These are phyloP conservation scores for Apiosordaria backusii DNA, from an alignment of 495 filamentous ascomycete species.

Conservation along the genomic window DNA sequence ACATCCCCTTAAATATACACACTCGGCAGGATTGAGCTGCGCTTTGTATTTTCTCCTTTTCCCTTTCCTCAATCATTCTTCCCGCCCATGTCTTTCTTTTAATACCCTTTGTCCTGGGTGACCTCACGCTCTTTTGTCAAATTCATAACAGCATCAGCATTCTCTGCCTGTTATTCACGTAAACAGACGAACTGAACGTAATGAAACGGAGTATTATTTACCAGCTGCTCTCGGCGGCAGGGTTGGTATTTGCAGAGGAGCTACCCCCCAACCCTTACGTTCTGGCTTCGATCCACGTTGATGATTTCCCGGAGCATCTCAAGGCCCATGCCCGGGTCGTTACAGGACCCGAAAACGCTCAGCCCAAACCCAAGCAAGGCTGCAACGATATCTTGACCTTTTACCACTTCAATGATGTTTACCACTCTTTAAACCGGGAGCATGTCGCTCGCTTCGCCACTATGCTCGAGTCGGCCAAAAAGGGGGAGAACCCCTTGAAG, in stretches of 20 bases:
- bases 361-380: neutral
- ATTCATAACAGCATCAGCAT: neutral
- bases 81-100: neutral
- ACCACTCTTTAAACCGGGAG: slow-evolving; percentile 2
- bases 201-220: neutral
- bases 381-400: neutral
- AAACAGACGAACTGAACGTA: neutral
- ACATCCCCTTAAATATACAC: neutral
- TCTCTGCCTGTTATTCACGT: neutral
- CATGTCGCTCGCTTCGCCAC: neutral
- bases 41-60: neutral
- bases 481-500: neutral
- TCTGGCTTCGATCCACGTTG: neutral
- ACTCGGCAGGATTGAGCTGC: neutral
- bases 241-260: neutral
- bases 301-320: neutral
- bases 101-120: neutral
- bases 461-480: neutral
- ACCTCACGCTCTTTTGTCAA: neutral
- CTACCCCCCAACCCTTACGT: neutral
- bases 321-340: neutral
- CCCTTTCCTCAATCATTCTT: neutral
- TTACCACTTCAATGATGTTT: slow-evolving; percentile 4
- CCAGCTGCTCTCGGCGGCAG: neutral
- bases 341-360: neutral